phyloP scores from a whole-genome alignment of 257 asterid species.

The Scutellaria minor region DNA sequence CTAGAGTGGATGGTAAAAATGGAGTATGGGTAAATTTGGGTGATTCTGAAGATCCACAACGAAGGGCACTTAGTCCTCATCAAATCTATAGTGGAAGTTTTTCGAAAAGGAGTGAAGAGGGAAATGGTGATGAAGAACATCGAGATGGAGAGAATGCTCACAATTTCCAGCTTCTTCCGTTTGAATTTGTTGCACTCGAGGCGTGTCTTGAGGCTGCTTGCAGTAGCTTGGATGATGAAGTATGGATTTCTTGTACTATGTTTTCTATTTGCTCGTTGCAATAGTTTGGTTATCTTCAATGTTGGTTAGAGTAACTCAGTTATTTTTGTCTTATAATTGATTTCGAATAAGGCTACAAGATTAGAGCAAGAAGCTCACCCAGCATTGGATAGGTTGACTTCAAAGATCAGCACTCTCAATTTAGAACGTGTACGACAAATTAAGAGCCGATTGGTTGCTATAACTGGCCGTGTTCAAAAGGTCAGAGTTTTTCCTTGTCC shows the following conservation, averaged over 20 bases:
- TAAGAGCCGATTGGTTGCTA: slow-evolving; percentile 83
- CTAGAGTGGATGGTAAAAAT: slow-evolving; percentile 49
- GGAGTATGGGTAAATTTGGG: slow-evolving; percentile 63
- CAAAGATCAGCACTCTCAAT: slow-evolving; percentile 79
- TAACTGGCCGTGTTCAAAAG: slow-evolving; percentile 91
- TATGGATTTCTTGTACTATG: slow-evolving; percentile 24
- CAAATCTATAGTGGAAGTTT: slow-evolving; percentile 37
- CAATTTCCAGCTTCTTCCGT: slow-evolving; percentile 73
- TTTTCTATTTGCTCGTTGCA: not conserved
- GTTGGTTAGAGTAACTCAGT: not conserved
- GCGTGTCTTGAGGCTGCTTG: slow-evolving; percentile 94
- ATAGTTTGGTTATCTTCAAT: not conserved
- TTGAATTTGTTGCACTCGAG: slow-evolving; percentile 89
- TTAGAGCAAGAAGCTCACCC: slow-evolving; percentile 88
- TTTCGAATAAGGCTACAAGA: slow-evolving; percentile 59
- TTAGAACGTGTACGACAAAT: slow-evolving; percentile 85
- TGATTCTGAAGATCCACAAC: slow-evolving; percentile 54
- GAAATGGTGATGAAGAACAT: slow-evolving; percentile 45
- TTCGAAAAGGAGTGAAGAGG: slow-evolving; percentile 43
- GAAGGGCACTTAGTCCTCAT: slow-evolving; percentile 42
- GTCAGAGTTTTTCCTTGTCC: slow-evolving; percentile 35
- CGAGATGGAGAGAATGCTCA: slow-evolving; percentile 51
- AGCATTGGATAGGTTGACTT: slow-evolving; percentile 75
- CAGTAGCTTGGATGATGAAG: slow-evolving; percentile 81
- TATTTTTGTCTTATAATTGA: not conserved